These are phyloP conservation scores for Agaricales sp. DNA, from an alignment of 1,284 basidiomycete genomes.

Conservation along the genomic window DNA sequence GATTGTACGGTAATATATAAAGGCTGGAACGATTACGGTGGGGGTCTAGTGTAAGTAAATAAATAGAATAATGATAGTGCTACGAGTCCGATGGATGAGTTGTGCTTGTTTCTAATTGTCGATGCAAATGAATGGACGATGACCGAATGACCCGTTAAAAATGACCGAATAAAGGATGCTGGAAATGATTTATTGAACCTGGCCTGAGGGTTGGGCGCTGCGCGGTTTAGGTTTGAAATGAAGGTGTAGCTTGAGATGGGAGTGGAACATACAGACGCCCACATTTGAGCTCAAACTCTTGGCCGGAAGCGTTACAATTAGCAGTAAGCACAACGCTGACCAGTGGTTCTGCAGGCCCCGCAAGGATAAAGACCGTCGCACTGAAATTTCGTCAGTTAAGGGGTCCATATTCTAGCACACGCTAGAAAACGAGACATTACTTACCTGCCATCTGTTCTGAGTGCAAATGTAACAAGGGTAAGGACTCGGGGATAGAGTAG, in stretches of 20 bases:
- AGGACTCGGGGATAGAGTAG: not conserved
- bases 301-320: not conserved
- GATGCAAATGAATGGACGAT: too few relatives aligned
- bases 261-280: not conserved
- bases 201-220: too few relatives aligned
- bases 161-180: not conserved
- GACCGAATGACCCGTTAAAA: not conserved
- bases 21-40: too few relatives aligned
- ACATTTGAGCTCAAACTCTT: not conserved
- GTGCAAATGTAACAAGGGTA: not conserved
- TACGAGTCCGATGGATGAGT: too few relatives aligned
- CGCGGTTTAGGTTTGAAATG: too few relatives aligned
- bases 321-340: not conserved
- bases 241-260: not conserved
- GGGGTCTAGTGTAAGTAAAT: too few relatives aligned
- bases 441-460: not conserved
- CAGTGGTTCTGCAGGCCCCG: not conserved
- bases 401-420: not conserved
- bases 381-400: not conserved
- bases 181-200: not conserved
- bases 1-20: too few relatives aligned
- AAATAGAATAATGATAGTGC: too few relatives aligned
- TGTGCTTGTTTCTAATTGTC: too few relatives aligned
- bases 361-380: not conserved
- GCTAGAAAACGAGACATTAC: not conserved